phyloP scores from a whole-genome alignment of 495 filamentous ascomycete species.

The Haplographium delicatum region DNA sequence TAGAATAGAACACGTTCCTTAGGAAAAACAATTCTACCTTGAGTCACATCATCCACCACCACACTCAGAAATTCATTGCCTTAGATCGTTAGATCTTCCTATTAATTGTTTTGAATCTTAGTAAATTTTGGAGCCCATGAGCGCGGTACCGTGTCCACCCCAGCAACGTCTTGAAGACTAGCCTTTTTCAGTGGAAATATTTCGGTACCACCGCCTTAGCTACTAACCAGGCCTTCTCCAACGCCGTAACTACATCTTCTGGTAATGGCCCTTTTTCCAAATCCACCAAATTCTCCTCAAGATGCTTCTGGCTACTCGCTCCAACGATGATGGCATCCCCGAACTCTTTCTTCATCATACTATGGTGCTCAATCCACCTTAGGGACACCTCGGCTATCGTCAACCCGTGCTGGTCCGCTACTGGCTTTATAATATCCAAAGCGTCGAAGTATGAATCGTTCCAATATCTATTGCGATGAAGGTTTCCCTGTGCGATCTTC shows the following conservation, averaged over 20 bases:
- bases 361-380: constrained; percentile 44
- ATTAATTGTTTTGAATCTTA: no score
- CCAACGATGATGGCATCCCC: constrained; percentile 53
- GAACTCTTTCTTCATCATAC: constrained; percentile 27
- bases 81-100: no score
- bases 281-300: constrained; percentile 47
- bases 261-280: constrained; percentile 54
- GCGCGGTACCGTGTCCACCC: no score
- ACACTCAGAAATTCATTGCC: no score
- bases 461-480: constrained; percentile 40
- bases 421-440: constrained; percentile 32
- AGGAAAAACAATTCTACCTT: no score
- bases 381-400: constrained; percentile 40
- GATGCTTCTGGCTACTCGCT: constrained; percentile 42
- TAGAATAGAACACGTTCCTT: no score
- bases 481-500: constrained; percentile 16
- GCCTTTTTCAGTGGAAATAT: constrained; percentile 21
- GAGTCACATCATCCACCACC: no score
- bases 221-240: constrained; percentile 15
- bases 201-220: constrained; percentile 9
- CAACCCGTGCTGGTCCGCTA: constrained; percentile 37
- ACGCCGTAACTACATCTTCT: constrained; percentile 40
- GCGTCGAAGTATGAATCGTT: constrained; percentile 42
- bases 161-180: no score
- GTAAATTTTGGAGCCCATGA: no score